Conservation (phyloP, 2,329 filamentous ascomycete species). For the Ophiostoma sp. region DNA sequence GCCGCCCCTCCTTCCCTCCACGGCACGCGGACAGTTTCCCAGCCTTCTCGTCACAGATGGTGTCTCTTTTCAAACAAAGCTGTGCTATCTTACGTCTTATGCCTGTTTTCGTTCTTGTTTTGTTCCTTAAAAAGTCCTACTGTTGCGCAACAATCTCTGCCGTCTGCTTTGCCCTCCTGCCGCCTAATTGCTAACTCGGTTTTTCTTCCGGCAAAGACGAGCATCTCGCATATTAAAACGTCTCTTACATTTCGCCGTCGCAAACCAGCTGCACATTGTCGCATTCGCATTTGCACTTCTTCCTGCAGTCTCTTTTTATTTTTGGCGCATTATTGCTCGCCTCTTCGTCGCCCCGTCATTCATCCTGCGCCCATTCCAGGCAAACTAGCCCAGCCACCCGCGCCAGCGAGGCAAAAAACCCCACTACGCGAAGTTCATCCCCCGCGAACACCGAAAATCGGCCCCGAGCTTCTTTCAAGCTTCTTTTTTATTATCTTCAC, state of each 20-base stretch:
- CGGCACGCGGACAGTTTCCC: slow-evolving; percentile 3
- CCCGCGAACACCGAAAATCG: slow-evolving; percentile 23
- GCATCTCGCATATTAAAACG: neutral
- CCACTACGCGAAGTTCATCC: slow-evolving; percentile 9
- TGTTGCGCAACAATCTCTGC: neutral
- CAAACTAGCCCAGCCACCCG: slow-evolving; percentile 16
- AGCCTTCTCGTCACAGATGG: slow-evolving; percentile 7
- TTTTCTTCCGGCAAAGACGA: slow-evolving; percentile 10
- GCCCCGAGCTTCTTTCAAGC: slow-evolving; percentile 21
- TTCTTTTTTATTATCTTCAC: slow-evolving; percentile 5
- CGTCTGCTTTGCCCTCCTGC: neutral
- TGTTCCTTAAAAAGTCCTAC: neutral
- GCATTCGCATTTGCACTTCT: neutral
- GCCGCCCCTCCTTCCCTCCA: neutral
- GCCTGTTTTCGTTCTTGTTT: neutral
- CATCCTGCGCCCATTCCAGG: slow-evolving; percentile 3
- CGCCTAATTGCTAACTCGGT: slow-evolving; percentile 12
- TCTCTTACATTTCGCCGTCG: neutral
- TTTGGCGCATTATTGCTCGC: neutral
- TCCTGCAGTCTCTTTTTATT: neutral
- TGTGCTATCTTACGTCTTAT: neutral
- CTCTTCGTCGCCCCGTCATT: slow-evolving; percentile 8
- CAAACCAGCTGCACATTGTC: neutral
- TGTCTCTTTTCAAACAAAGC: neutral
- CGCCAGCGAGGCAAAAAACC: slow-evolving; percentile 4